Percentiles rank a stretch among this genome's conserved stretches.
Conservation (phyloP, 2,329 filamentous ascomycete species). For the Fusarium beomiforme region DNA sequence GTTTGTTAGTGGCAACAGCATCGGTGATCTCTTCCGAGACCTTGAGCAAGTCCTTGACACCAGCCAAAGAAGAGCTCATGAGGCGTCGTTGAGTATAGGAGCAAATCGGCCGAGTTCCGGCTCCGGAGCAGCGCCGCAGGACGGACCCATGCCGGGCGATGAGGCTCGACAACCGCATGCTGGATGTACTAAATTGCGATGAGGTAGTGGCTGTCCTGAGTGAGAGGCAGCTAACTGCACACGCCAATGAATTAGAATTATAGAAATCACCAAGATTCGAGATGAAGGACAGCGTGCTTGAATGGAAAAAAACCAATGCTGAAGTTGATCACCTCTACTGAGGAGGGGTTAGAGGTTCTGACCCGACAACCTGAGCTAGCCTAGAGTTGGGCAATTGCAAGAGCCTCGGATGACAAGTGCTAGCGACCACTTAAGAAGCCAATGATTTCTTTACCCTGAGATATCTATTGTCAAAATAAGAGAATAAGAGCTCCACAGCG, state of each 20-base stretch:
- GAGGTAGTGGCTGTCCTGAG: background rate
- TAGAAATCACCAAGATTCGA: background rate
- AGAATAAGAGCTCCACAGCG: constrained; percentile 16
- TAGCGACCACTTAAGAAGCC: background rate
- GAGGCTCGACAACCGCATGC: constrained; percentile 36
- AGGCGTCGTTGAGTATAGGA: constrained; percentile 33
- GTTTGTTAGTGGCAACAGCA: constrained; percentile 77
- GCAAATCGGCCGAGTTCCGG: constrained; percentile 21
- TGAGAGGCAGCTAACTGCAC: background rate
- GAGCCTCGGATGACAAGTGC: constrained; percentile 16
- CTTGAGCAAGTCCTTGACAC: constrained; percentile 63
- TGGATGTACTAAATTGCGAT: background rate
- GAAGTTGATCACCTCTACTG: constrained; percentile 12
- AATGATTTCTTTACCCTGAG: constrained; percentile 4
- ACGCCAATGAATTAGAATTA: background rate
- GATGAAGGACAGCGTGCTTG: constrained; percentile 3
- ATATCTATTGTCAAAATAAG: constrained; percentile 14
- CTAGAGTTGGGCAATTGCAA: background rate
- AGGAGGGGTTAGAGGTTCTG: constrained; percentile 12
- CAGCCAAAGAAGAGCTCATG: constrained; percentile 37
- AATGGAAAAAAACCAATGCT: background rate
- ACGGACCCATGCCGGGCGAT: constrained; percentile 29
- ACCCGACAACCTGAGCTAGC: constrained; percentile 13
- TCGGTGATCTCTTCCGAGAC: constrained; percentile 85
- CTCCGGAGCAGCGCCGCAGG: constrained; percentile 29